Evolutionary conservation across 495 filamentous ascomycete genomes (phyloP), one percentile per base, ranked within the genome.

Genomic region (Tuber aestivum): DNA sequence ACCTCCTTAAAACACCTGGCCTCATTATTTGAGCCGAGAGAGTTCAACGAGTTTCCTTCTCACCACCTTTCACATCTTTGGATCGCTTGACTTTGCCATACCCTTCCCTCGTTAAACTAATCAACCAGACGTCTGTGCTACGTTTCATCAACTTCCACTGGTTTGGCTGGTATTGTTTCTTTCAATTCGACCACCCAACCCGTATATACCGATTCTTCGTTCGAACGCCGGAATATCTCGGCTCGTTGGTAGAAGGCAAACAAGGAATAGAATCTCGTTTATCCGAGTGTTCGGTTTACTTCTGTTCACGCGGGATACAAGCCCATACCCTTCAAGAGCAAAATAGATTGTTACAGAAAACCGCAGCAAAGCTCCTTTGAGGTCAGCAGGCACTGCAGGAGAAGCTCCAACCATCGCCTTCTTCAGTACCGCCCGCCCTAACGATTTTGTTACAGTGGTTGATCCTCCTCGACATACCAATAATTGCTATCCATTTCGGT

Each of bases 381-480:
- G 93, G 92, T 91, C 92, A 94, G 93, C 92, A 89, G 92, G 92
- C 88, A 89, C 93, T 94, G 92, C 93, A 93, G 92, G 91, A 94
- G 91, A 83, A 83, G 81, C 81, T 79, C 77, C 79, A 71, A 83
- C 80, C 50, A 76, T 75, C 80, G 81, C 75, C 78, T 76, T 76
- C 79, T 72, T 69, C 79, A 81, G 79, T 82, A 82, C 74, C 72
- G 72, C 77, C 79, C 79, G 75, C 80, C 76, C 76, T 81, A 74
- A 70, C 71, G 75, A 73, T 74, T 74, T 71, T 44, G 70, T 71
- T 70, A 35, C 70, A 75, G 56, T 68, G 69, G 73, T 81, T 76
- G 76, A 81, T 81, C 38, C 38, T 32, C 74, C 40, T 38, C 70
- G 16, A 56, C 27, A 27, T 32, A 61, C n/a, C 56, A 32, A 61